Base-by-base conservation (phyloP, 176 grass and related monocot species). In the Stipa capillata region DNA sequence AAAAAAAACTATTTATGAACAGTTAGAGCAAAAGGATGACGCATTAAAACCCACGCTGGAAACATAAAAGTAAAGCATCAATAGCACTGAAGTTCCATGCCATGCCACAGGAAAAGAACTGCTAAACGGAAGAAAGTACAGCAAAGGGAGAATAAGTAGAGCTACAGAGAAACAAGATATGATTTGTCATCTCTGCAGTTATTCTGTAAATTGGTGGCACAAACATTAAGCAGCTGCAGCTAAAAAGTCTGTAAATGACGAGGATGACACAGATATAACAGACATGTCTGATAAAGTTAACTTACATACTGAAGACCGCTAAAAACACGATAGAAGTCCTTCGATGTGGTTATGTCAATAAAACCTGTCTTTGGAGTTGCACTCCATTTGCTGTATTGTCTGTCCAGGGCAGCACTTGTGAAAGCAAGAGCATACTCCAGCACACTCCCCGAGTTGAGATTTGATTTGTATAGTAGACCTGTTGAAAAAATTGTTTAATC, bases 251-350 rank as follows among this genome's bases (percentile, higher is more conserved):
- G 78, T 43, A 43, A 8, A 42, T 14, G 11, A 69, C 43, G 63
- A 10, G 67, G 35, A 68, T 52, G 36, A 3, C 17, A 80, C 36
- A 34, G 6, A 62, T 50, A 78, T 50, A 15, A 65, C 32, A 65
- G 54, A 75, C 18, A 6, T 32, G 28, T 72, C 24, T 72, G 18
- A n/a, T 50, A 18, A 27, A 52, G 65, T 53, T 48, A 60, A 94
- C 91, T 91, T 91, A 98, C 95, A 91, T 94, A 98, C 80, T 94
- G 95, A 85, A 98, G 95, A 47, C 95, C 95, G 31, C 95, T 98
- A 81, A 94, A 93, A 92, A 98, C 83, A 45, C 95, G 89, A 83
- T 98, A 91, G 81, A 98, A 98, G 20, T 98, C 95, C 83, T 92
- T 98, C 21, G 95, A 92, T 44, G 95, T 91, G 85, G 95, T 98